phyloP scores from a whole-genome alignment of 1,284 basidiomycete species.

The Heterobasidion irregulare region DNA sequence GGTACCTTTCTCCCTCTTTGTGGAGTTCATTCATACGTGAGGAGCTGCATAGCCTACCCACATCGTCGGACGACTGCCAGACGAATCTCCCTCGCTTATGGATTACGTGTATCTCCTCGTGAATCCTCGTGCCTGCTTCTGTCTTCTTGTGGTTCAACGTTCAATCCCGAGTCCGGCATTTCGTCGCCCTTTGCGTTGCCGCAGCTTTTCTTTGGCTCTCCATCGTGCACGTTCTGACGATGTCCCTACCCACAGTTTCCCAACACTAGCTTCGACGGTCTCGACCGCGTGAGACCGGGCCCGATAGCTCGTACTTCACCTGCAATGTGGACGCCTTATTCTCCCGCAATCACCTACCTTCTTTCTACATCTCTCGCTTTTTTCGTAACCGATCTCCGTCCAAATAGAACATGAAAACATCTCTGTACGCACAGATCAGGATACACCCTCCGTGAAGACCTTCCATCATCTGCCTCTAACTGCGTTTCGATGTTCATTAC shows the following conservation, averaged over 20 bases:
- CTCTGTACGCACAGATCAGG: constrained; percentile 6
- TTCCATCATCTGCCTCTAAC: constrained; percentile 1
- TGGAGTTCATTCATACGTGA: not conserved
- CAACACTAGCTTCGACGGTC: constrained; percentile 10
- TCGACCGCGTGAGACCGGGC: constrained; percentile 8
- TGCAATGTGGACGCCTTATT: constrained; percentile 3
- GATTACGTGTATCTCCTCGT: not conserved
- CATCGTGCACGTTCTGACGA: constrained; percentile 3
- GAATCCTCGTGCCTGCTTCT: not conserved
- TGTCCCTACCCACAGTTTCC: constrained; percentile 5
- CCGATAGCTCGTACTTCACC: constrained; percentile 11
- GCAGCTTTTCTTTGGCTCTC: constrained; percentile 5
- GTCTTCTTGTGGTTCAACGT: not conserved
- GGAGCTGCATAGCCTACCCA: not conserved
- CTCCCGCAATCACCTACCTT: constrained; percentile 5
- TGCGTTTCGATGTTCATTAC: constrained; percentile 4
- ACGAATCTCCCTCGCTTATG: not conserved
- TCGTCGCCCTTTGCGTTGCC: not conserved
- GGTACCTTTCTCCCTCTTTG: not conserved
- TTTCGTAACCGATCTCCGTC: constrained; percentile 6
- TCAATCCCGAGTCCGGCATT: not conserved
- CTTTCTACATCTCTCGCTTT: constrained; percentile 1
- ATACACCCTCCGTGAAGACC: constrained; percentile 6
- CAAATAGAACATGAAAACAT: constrained; percentile 7
- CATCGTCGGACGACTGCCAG: not conserved